A percentile compares a stretch with the other conserved stretches of the same genome.
phyloP scores from a whole-genome alignment of 2,329 filamentous ascomycete species.

The Phyllosticta paracitricarpa region DNA sequence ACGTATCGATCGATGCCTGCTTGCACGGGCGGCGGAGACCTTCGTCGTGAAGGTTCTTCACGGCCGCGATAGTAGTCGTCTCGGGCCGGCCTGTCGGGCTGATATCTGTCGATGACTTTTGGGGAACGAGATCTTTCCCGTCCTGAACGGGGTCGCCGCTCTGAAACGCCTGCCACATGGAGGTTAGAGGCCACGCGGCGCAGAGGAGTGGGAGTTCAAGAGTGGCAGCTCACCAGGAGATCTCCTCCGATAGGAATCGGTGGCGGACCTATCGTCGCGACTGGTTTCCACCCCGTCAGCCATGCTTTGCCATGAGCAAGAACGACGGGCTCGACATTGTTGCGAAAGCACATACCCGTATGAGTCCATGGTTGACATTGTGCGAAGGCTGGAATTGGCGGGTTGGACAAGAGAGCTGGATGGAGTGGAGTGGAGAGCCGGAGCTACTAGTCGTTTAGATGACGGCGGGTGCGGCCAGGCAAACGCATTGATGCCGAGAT shows the following conservation, averaged over 20 bases:
- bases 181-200: not conserved
- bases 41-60: slow-evolving; percentile 51
- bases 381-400: not conserved
- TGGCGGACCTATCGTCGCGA: slow-evolving; percentile 41
- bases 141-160: slow-evolving; percentile 16
- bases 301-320: not conserved
- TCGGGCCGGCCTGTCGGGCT: slow-evolving; percentile 54
- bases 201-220: not conserved
- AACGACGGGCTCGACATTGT: not conserved
- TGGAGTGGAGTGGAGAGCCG: not conserved
- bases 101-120: slow-evolving; percentile 62
- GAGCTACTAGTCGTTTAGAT: not conserved
- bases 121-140: slow-evolving; percentile 61
- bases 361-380: slow-evolving; percentile 24
- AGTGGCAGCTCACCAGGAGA: slow-evolving; percentile 51
- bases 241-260: slow-evolving; percentile 43
- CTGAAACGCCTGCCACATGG: not conserved
- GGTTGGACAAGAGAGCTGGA: not conserved
- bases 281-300: slow-evolving; percentile 19
- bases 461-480: slow-evolving; percentile 2
- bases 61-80: slow-evolving; percentile 58
- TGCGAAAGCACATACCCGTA: slow-evolving; percentile 25
- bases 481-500: slow-evolving; percentile 16
- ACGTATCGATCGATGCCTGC: slow-evolving; percentile 79
- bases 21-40: slow-evolving; percentile 47